Percentiles rank a stretch among this genome's conserved stretches.
These are phyloP conservation scores for Backusella tarrabulga DNA, from an alignment of 192 early-diverging fungal species.

Conservation along the genomic window DNA sequence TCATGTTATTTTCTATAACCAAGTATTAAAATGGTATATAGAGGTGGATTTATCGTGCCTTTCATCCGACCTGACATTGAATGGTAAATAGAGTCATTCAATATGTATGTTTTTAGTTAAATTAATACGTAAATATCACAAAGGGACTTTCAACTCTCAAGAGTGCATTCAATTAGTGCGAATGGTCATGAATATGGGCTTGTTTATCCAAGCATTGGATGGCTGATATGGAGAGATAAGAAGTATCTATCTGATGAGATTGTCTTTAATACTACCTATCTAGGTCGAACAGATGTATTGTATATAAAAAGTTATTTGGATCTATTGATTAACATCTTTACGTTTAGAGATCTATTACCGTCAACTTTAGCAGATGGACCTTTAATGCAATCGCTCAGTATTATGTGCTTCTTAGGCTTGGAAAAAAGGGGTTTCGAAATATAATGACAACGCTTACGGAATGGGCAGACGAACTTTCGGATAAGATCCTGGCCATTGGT, in stretches of 20 bases:
- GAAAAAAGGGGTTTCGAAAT: constrained; percentile 59
- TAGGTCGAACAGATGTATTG: constrained; percentile 39
- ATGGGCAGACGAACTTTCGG: constrained; percentile 55
- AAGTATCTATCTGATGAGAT: constrained; percentile 71
- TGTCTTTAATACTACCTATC: constrained; percentile 72
- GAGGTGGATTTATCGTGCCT: constrained; percentile 82
- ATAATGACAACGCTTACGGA: constrained; percentile 62
- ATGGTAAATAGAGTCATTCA: constrained; percentile 48
- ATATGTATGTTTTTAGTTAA: too few species aligned
- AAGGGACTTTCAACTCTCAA: constrained; percentile 55
- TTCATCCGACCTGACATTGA: constrained; percentile 71
- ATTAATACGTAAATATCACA: not conserved
- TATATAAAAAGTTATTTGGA: not conserved
- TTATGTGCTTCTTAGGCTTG: constrained; percentile 76
- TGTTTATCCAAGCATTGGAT: constrained; percentile 78
- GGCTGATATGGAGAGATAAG: constrained; percentile 71
- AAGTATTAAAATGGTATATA: not conserved
- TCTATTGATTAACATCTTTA: not conserved
- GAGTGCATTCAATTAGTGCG: constrained; percentile 76
- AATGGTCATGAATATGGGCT: constrained; percentile 88
- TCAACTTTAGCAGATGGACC: constrained; percentile 74
- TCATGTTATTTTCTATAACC: not conserved
- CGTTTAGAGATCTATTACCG: constrained; percentile 54
- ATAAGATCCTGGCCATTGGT: constrained; percentile 52
- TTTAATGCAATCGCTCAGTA: constrained; percentile 76